Conservation (phyloP, 768 basidiomycete species). For the Hydnum rufescens region DNA sequence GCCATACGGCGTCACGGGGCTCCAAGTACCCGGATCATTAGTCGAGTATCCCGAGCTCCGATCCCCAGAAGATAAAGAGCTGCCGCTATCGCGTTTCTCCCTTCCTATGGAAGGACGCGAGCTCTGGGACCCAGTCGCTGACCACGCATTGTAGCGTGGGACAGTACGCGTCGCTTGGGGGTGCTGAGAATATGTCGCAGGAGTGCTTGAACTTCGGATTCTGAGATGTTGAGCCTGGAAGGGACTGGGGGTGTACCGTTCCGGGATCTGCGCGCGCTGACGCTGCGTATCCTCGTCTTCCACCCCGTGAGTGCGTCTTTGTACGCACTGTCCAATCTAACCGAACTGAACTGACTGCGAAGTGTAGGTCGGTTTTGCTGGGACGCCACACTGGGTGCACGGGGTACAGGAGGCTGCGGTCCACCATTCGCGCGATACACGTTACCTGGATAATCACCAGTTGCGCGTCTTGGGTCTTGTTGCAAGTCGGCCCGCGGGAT, state of each 20-base stretch:
- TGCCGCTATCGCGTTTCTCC: slow-evolving; percentile 44
- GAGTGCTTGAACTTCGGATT: too few species aligned
- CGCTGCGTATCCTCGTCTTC: slow-evolving; percentile 15
- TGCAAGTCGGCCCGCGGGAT: not conserved
- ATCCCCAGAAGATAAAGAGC: not conserved
- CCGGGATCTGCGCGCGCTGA: too few species aligned
- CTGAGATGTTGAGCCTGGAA: too few species aligned
- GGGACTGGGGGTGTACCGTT: too few species aligned
- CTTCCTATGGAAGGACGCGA: not conserved
- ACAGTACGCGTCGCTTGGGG: not conserved
- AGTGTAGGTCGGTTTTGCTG: slow-evolving; percentile 16
- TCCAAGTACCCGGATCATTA: not conserved
- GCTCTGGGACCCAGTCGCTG: not conserved
- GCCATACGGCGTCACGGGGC: slow-evolving; percentile 72
- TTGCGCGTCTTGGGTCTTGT: too few species aligned
- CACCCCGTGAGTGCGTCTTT: too few species aligned
- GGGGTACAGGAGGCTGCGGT: not conserved
- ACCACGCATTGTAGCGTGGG: slow-evolving; percentile 12
- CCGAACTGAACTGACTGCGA: slow-evolving; percentile 53
- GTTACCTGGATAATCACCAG: not conserved
- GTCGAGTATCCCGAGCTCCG: not conserved
- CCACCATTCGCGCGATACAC: not conserved
- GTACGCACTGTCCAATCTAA: slow-evolving; percentile 33
- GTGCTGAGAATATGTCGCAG: slow-evolving; percentile 6
- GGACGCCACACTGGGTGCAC: not conserved